Conservation (phyloP, 73 alveolate genomes). For the Paramecium tetraurelia region DNA sequence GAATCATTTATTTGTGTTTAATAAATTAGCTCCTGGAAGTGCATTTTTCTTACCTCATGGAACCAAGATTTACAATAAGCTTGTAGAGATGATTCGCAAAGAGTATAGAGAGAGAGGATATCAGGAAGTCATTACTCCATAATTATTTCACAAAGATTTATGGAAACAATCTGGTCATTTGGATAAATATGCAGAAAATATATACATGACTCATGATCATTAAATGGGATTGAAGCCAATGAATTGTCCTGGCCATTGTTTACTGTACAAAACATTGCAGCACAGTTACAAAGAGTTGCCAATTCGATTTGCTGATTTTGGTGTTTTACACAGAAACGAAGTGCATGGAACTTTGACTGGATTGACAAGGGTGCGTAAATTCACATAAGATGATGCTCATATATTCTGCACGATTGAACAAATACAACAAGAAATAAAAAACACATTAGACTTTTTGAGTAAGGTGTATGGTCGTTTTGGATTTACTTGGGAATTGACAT, state of each 20-base stretch:
- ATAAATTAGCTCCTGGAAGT: conserved; percentile 97
- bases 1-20: conserved; percentile 91
- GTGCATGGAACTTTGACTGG: conserved; percentile 99
- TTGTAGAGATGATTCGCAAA: conserved; percentile 89
- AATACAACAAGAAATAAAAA: conserved; percentile 86
- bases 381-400: conserved; percentile 99
- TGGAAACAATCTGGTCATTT: conserved; percentile 99
- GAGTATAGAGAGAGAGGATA: conserved; percentile 97
- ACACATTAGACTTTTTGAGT: conserved; percentile 81
- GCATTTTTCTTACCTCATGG: conserved; percentile 97
- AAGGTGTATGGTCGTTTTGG: conserved; percentile 89
- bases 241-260: conserved; percentile 99
- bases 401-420: conserved; percentile 97
- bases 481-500: conserved; percentile 87
- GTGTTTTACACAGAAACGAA: conserved; percentile 99
- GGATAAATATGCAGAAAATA: conserved; percentile 97
- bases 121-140: conserved; percentile 97
- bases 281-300: conserved; percentile 99
- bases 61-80: conserved; percentile 90
- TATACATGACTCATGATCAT: conserved; percentile 95
- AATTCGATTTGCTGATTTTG: conserved; percentile 98
- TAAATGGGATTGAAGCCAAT: conserved; percentile 99
- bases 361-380: conserved; percentile 98
- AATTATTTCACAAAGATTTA: conserved; percentile 90
- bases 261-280: conserved; percentile 82